Evolutionary conservation across 306 rosid genomes (phyloP).

Genomic region (Acmispon strigosus): DNA sequence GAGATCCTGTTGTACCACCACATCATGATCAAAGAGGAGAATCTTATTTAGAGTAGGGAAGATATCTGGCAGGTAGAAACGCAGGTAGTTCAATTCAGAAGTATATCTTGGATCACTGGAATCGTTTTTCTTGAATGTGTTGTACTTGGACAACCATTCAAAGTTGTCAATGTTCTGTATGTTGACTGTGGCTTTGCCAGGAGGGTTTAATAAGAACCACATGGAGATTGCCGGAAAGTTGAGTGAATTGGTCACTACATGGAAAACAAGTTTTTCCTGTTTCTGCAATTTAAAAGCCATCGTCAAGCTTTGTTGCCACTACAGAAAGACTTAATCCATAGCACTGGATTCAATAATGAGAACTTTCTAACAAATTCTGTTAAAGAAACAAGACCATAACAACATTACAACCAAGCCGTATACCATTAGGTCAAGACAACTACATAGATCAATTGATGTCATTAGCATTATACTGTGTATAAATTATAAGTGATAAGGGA

Average conservation of each 20-base stretch:
- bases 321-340: background rate
- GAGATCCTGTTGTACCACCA: constrained; percentile 84
- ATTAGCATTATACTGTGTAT: too few relatives aligned
- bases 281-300: constrained; percentile 48
- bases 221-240: constrained; percentile 83
- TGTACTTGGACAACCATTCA: constrained; percentile 55
- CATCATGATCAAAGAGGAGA: constrained; percentile 86
- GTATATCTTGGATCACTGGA: constrained; percentile 68
- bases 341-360: background rate
- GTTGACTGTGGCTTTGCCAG: constrained; percentile 69
- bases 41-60: constrained; percentile 72
- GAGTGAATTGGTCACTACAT: constrained; percentile 80
- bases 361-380: background rate
- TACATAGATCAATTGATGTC: too few relatives aligned
- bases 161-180: constrained; percentile 66
- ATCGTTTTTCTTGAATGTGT: constrained; percentile 33
- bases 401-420: background rate
- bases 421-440: background rate
- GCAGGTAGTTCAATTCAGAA: constrained; percentile 86
- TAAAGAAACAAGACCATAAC: background rate
- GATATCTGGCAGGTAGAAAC: constrained; percentile 79
- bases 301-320: constrained; percentile 17
- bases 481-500: too few relatives aligned
- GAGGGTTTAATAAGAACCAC: constrained; percentile 93
- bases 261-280: constrained; percentile 76